Evolutionary conservation across 768 basidiomycete species (phyloP), one percentile per base, ranked within the genome.

Genomic region (Hericium alpestre): DNA sequence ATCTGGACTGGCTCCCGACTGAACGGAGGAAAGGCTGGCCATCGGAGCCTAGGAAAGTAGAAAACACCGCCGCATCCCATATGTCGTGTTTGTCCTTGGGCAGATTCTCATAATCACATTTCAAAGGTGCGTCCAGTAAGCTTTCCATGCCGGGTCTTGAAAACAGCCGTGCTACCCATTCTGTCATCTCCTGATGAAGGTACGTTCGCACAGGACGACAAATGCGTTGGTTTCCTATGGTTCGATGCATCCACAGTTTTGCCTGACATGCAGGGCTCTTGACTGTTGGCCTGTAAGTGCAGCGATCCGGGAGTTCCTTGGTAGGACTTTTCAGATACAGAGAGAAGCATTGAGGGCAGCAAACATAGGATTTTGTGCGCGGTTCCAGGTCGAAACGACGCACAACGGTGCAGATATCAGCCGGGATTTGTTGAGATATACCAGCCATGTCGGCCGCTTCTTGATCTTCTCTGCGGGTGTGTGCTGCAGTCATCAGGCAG

Each of bases 1-100:
- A 64, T 2, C 66, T 66, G 12, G 20, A n/a, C 10, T 53, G 37
- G 22, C 8, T 7, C 18, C n/a, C 32, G 12, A 16, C 37, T 7
- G 37, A 11, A 9, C 13, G 37, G 2, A 53, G 22, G 22, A 53
- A 53, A 38, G 52, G 52, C 22, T 40, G 11, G 13, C 37, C 52
- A 22, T 53, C 52, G 52, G 52, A 38, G 16, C 52, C 52, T 18
- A 38, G 38, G 20, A 53, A 53, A 6, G 7, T 39, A 10, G 8
- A 7, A 7, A 53, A 23, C 8, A 13, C 12, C 16, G 12, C 15
- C 38, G 15, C 27, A 38, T 39, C 52, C 27, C 27, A 53, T 7
- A 53, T 40, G 39, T 53, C 52, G n/a, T 13, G n/a, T 16, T 18
- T n/a, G 13, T 38, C 38, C 18, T 9, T 15, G 7, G 9, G 8